A percentile compares a stretch with the other conserved stretches of the same genome.
phyloP scores from a whole-genome alignment of 176 grass and related monocot genomes.

The Oryza glumipatula region DNA sequence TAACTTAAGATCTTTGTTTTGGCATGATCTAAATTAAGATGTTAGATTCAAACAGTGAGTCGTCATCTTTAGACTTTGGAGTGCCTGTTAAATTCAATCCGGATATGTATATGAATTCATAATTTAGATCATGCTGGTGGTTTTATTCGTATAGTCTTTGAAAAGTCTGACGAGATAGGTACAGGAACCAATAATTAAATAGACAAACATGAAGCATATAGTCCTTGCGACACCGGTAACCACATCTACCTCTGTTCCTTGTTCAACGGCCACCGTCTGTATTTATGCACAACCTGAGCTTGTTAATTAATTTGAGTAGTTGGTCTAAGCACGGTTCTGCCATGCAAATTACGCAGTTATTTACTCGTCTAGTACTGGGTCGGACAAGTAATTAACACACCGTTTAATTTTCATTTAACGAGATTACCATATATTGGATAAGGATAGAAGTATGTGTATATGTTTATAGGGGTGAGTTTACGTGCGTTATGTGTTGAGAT shows the following conservation, averaged over 20 bases:
- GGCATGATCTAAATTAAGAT: background rate
- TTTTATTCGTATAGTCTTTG: background rate
- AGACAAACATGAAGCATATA: background rate
- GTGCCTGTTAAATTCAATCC: background rate
- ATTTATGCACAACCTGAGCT: background rate
- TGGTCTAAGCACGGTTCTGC: background rate
- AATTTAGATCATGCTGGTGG: too few species aligned
- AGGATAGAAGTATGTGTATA: too few species aligned
- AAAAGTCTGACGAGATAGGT: constrained; percentile 18
- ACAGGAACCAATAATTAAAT: background rate
- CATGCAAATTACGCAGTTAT: background rate
- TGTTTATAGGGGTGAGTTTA: too few species aligned
- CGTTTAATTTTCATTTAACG: background rate
- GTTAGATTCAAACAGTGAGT: background rate
- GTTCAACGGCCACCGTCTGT: background rate
- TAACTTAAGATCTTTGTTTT: background rate
- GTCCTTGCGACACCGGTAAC: background rate
- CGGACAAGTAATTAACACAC: background rate
- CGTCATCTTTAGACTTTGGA: constrained; percentile 31
- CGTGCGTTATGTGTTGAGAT: too few species aligned
- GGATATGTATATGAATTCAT: background rate
- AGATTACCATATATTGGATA: too few species aligned
- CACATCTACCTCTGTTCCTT: background rate
- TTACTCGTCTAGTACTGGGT: background rate
- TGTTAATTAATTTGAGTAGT: background rate